Conservation (phyloP, 2,329 filamentous ascomycete species). For the Fusarium hostae region DNA sequence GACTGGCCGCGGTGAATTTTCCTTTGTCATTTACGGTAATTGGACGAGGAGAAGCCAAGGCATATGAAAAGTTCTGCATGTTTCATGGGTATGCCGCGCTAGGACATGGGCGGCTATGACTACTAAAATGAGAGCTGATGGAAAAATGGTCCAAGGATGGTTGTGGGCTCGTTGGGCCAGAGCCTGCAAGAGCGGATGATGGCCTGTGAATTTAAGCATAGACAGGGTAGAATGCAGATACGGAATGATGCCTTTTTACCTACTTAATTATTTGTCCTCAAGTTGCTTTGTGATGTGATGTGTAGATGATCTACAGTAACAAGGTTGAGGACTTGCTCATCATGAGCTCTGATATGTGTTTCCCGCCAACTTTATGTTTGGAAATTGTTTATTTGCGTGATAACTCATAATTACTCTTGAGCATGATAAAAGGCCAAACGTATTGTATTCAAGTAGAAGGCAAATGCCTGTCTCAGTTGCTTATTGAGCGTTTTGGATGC, state of each 20-base stretch:
- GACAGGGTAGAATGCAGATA: conserved; percentile 54
- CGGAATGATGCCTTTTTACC: conserved; percentile 46
- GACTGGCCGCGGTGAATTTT: conserved; percentile 33
- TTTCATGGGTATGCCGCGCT: conserved; percentile 45
- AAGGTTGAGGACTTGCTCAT: neutral
- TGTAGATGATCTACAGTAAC: neutral
- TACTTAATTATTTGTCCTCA: neutral
- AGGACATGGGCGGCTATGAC: conserved; percentile 42
- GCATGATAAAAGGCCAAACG: too few relatives aligned
- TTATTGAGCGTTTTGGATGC: neutral
- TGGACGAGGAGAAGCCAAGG: conserved; percentile 48
- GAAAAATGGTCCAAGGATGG: conserved; percentile 36
- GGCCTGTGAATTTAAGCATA: conserved; percentile 50
- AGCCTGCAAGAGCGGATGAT: conserved; percentile 39
- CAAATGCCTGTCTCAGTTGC: neutral
- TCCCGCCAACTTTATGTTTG: neutral
- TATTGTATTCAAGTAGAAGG: too few relatives aligned
- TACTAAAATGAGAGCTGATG: conserved; percentile 44
- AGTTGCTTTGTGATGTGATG: neutral
- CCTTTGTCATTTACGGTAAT: conserved; percentile 49
- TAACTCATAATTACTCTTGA: too few relatives aligned
- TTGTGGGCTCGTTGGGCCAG: conserved; percentile 40
- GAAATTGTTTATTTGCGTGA: too few relatives aligned
- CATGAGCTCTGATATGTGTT: too few relatives aligned
- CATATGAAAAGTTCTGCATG: conserved; percentile 52